Conservation (phyloP, 2,329 filamentous ascomycete species). For the Paraphaeosphaeria minitans region DNA sequence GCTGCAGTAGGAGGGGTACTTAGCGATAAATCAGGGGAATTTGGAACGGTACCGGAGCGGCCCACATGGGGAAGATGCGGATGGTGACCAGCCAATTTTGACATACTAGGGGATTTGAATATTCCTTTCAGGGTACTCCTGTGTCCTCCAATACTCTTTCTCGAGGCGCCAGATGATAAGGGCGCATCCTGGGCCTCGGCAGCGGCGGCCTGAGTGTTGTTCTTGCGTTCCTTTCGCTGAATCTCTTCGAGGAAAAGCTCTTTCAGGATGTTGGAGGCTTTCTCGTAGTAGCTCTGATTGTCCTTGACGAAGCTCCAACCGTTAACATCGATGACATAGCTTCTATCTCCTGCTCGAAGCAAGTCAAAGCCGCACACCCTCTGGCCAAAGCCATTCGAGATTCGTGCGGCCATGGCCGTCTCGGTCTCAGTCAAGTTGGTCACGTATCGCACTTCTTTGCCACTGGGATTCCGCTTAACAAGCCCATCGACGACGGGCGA, state of each 20-base stretch:
- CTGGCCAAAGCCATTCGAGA: slow-evolving; percentile 90
- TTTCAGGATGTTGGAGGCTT: slow-evolving; percentile 81
- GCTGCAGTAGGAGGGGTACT: slow-evolving; percentile 51
- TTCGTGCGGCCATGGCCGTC: slow-evolving; percentile 83
- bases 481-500: slow-evolving; percentile 96
- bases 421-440: slow-evolving; percentile 83
- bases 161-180: slow-evolving; percentile 21
- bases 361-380: slow-evolving; percentile 96
- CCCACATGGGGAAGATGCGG: slow-evolving; percentile 46
- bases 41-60: slow-evolving; percentile 43
- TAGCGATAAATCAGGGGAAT: slow-evolving; percentile 54
- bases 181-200: slow-evolving; percentile 41
- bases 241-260: slow-evolving; percentile 88
- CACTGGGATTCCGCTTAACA: slow-evolving; percentile 93
- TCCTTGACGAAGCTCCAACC: slow-evolving; percentile 99
- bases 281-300: slow-evolving; percentile 97
- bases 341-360: slow-evolving; percentile 83
- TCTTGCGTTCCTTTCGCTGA: slow-evolving; percentile 59
- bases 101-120: slow-evolving; percentile 69
- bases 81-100: slow-evolving; percentile 59
- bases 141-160: slow-evolving; percentile 46
- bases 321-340: slow-evolving; percentile 98
- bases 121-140: slow-evolving; percentile 60
- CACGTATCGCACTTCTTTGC: slow-evolving; percentile 95
- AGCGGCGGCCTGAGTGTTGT: slow-evolving; percentile 45